Evolutionary conservation across 2,329 filamentous ascomycete species (phyloP), one percentile per base, ranked within the genome.

Genomic region (Pseudonectria foliicola): DNA sequence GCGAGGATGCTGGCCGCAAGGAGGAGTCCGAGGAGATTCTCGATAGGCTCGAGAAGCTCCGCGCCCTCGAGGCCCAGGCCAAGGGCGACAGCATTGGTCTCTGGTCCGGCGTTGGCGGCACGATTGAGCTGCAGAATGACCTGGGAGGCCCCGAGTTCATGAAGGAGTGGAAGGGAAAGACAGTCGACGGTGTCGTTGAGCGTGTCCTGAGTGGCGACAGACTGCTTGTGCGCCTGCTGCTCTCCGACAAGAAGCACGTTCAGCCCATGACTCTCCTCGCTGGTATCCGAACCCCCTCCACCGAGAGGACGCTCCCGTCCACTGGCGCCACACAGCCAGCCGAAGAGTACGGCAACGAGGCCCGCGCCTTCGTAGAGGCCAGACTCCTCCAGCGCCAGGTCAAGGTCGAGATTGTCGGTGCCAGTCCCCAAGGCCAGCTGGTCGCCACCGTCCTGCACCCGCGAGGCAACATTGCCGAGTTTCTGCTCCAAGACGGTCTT

Each of bases 1-100:
- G 92, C 45, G 92, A 98, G 53, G 92, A 98, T 61, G 89, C 90
- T 39, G 89, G 88, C 42, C 82, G 83, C 46, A 92, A 90, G 56
- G 89, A 95, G 47, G 88, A 95, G 39, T 80, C 81, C 2, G 84
- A 92, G 38, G 82, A 88, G 33, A 72, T 82, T 7, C 69, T 74
- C 18, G 66, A 80, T 44, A 74, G 83, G 40, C 70, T 98, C 15
- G 83, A 93, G 50, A 81, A 78, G 51, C 75, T 98, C 41, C 81
- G 86, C 48, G 71, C 72, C 31, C 67, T 90, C 24, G 89, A 96
- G 62, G 70, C 75, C 28, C 75, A 83, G 48, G 92, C 92, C 39
- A 87, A 80, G 62, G 71, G 73, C 35, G 85, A 88, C 48, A 76
- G 71, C 46, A 89, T 86, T 62, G 92, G 92, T 33, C 62, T 95